Evolutionary conservation across 192 early-diverging fungal genomes (phyloP).

Genomic region (Rhizophagus sp.): DNA sequence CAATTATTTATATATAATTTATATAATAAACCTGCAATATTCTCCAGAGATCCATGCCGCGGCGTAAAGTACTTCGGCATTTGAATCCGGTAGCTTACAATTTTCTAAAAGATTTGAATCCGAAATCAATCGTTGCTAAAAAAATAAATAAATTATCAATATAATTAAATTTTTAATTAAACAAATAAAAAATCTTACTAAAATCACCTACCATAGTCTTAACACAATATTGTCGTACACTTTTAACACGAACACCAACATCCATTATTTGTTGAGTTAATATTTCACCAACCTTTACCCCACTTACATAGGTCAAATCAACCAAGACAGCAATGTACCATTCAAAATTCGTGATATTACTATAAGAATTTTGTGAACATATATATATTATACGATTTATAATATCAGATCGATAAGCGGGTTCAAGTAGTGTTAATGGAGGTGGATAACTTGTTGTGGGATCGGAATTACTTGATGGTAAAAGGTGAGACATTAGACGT

Average conservation of each 20-base stretch:
- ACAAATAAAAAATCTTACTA: neutral
- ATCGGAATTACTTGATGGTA: slow-evolving; percentile 52
- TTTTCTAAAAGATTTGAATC: slow-evolving; percentile 65
- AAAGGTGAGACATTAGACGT: slow-evolving; percentile 76
- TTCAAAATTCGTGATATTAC: slow-evolving; percentile 86
- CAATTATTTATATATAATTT: neutral
- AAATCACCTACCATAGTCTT: slow-evolving; percentile 60
- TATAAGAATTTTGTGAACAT: slow-evolving; percentile 84
- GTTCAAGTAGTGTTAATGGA: slow-evolving; percentile 50
- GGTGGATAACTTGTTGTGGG: slow-evolving; percentile 30
- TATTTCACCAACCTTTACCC: slow-evolving; percentile 73
- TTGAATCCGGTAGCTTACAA: slow-evolving; percentile 57
- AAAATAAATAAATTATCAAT: neutral
- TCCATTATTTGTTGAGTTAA: slow-evolving; percentile 82
- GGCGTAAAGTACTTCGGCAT: slow-evolving; percentile 74
- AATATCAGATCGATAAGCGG: slow-evolving; percentile 79
- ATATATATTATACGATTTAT: slow-evolving; percentile 79
- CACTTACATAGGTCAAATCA: slow-evolving; percentile 73
- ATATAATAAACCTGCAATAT: slow-evolving; percentile 62
- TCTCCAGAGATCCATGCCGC: slow-evolving; percentile 94
- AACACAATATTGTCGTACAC: slow-evolving; percentile 77
- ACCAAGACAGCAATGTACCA: slow-evolving; percentile 91
- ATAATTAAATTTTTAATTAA: no score
- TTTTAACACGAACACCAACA: slow-evolving; percentile 85
- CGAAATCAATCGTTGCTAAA: slow-evolving; percentile 66